Conservation (phyloP, 1,139 yeast species). For the Yamadazyma pseudoaaseri region DNA sequence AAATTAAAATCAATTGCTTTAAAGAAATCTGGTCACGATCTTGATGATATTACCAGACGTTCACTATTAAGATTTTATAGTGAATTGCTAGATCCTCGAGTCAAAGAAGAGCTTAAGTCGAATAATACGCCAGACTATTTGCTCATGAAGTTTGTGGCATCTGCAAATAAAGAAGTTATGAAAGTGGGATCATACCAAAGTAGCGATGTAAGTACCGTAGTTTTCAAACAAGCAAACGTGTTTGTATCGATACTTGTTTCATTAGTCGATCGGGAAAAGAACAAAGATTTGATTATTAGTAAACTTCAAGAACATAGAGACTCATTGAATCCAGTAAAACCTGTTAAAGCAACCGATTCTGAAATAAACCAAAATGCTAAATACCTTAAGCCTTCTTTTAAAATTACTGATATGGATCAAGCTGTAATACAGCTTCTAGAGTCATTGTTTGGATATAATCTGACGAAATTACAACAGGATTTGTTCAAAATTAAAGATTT, state of each 20-base stretch:
- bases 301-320: conserved; percentile 45
- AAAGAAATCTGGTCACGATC: conserved; percentile 38
- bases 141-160: conserved; percentile 62
- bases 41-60: conserved; percentile 40
- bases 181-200: conserved; percentile 45
- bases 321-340: conserved; percentile 30
- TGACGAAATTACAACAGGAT: conserved; percentile 48
- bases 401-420: conserved; percentile 49
- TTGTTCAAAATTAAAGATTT: conserved; percentile 39
- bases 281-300: conserved; percentile 37
- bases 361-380: conserved; percentile 16
- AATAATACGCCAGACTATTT: conserved; percentile 59
- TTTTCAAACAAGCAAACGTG: conserved; percentile 54
- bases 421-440: conserved; percentile 35
- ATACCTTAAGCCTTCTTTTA: conserved; percentile 46
- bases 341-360: conserved; percentile 4
- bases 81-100: conserved; percentile 52
- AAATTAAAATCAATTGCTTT: conserved; percentile 55
- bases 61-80: conserved; percentile 61
- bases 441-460: conserved; percentile 41
- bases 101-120: conserved; percentile 36
- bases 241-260: conserved; percentile 57
- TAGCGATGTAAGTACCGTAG: conserved; percentile 41
- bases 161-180: conserved; percentile 62
- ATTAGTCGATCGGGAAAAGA: conserved; percentile 45